A percentile compares a stretch with the other conserved stretches of the same genome.
Conservation (phyloP, 1,284 basidiomycete species). For the Sporisorium scitamineum region DNA sequence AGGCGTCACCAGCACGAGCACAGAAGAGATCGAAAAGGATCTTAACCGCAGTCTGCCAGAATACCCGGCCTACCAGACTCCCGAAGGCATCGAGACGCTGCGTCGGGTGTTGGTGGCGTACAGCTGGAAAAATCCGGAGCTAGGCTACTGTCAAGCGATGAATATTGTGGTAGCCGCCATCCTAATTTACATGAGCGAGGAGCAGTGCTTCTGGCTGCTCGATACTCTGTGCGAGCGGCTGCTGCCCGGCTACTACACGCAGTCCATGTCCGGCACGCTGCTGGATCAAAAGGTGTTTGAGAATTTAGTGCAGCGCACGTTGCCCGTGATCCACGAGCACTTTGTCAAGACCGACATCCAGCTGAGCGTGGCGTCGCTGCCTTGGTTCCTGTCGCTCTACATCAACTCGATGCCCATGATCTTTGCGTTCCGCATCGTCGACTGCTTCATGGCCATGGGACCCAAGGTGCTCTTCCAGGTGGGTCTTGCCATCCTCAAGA, state of each 20-base stretch:
- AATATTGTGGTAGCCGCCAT: conserved; percentile 88
- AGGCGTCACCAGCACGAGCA: conserved; percentile 85
- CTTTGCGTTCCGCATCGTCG: conserved; percentile 97
- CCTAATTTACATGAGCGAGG: conserved; percentile 97
- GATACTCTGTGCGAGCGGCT: conserved; percentile 95
- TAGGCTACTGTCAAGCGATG: conserved; percentile 69
- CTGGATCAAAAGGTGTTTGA: conserved; percentile 98
- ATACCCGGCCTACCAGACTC: conserved; percentile 65
- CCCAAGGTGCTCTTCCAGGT: conserved; percentile 98
- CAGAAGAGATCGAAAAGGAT: conserved; percentile 99
- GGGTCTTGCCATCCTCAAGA: conserved; percentile 93
- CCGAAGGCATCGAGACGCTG: conserved; percentile 73
- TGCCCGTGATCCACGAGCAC: conserved; percentile 87
- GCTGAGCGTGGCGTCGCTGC: conserved; percentile 93
- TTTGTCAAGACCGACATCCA: conserved; percentile 93
- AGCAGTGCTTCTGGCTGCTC: conserved; percentile 97
- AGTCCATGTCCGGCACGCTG: conserved; percentile 98
- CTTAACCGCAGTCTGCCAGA: conserved; percentile 77
- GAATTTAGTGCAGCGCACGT: conserved; percentile 85
- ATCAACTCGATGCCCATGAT: conserved; percentile 99
- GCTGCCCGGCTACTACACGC: conserved; percentile 95
- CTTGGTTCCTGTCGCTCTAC: conserved; percentile 91
- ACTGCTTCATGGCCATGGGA: conserved; percentile 99
- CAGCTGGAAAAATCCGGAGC: conserved; percentile 94
- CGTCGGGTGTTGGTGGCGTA: conserved; percentile 94